These are phyloP conservation scores for Primulina huaijiensis DNA, from an alignment of 257 asterid genomes.

Conservation along the genomic window DNA sequence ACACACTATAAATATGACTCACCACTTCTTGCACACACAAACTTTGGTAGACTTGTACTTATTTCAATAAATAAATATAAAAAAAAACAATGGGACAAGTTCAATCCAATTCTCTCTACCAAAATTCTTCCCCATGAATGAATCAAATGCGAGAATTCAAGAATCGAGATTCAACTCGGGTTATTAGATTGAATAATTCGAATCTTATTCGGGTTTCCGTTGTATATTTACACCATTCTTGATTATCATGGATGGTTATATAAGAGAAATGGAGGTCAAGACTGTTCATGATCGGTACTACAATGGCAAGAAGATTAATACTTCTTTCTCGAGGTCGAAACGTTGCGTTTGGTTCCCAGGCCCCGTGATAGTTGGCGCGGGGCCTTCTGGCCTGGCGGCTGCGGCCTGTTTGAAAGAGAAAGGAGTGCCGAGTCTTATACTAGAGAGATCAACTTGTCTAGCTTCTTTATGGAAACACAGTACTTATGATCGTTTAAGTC, in stretches of 20 bases:
- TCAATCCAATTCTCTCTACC: too few relatives aligned
- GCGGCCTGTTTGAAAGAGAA: constrained; percentile 28
- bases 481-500: constrained; percentile 25
- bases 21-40: not conserved
- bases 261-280: constrained; percentile 21
- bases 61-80: too few relatives aligned
- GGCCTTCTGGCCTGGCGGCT: constrained; percentile 26
- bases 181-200: too few relatives aligned
- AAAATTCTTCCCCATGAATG: too few relatives aligned
- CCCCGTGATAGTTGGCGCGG: constrained; percentile 28
- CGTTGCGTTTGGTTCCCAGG: constrained; percentile 12
- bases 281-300: constrained; percentile 11
- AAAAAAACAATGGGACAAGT: too few relatives aligned
- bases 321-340: not conserved
- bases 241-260: constrained; percentile 11
- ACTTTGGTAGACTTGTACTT: too few relatives aligned
- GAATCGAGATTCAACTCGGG: too few relatives aligned
- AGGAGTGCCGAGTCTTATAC: constrained; percentile 16
- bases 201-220: too few relatives aligned
- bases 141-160: too few relatives aligned
- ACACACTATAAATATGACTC: not conserved
- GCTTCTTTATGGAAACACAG: constrained; percentile 27
- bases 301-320: not conserved
- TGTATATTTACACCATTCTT: not conserved
- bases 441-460: constrained; percentile 24